Percentiles rank a stretch among this genome's conserved stretches.
These are phyloP conservation scores for Podospora comata DNA, from an alignment of 495 filamentous ascomycete species.

Conservation along the genomic window DNA sequence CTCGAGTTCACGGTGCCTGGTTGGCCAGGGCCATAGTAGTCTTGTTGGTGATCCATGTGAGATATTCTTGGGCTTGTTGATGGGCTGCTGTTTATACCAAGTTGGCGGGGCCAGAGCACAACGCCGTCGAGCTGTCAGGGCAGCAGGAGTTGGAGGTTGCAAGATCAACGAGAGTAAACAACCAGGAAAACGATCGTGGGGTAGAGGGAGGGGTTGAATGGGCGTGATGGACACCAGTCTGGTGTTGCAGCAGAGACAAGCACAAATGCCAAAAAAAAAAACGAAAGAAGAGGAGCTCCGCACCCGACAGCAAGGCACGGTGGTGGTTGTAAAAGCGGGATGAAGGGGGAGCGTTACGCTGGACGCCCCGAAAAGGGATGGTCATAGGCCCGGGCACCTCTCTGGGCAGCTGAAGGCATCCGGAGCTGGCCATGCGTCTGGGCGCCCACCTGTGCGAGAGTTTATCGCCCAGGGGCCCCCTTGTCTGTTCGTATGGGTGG, in stretches of 20 bases:
- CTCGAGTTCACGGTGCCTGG: conserved; percentile 29
- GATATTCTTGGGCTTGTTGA: not conserved
- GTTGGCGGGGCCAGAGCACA: not conserved
- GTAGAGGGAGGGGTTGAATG: not conserved
- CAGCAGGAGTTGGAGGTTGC: not conserved
- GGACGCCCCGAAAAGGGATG: conserved; percentile 3
- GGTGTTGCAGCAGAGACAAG: not conserved
- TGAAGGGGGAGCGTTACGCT: conserved; percentile 3
- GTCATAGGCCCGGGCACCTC: not conserved
- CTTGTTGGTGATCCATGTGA: conserved; percentile 24
- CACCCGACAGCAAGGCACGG: not conserved
- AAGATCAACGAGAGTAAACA: not conserved
- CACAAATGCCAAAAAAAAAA: conserved; percentile 1
- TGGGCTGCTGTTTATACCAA: not conserved
- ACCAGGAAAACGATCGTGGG: not conserved
- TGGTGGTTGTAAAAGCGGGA: not conserved
- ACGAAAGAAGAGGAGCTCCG: not conserved
- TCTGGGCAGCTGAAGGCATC: conserved; percentile 3
- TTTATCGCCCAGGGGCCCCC: not conserved
- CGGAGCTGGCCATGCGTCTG: not conserved
- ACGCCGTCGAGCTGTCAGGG: not conserved
- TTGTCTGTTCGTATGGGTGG: conserved; percentile 1
- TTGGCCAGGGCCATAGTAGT: conserved; percentile 19
- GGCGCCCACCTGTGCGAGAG: not conserved
- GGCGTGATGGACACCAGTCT: not conserved